These are phyloP conservation scores for Diospyros lotus DNA, from an alignment of 148 eudicot genomes.

Conservation along the genomic window DNA sequence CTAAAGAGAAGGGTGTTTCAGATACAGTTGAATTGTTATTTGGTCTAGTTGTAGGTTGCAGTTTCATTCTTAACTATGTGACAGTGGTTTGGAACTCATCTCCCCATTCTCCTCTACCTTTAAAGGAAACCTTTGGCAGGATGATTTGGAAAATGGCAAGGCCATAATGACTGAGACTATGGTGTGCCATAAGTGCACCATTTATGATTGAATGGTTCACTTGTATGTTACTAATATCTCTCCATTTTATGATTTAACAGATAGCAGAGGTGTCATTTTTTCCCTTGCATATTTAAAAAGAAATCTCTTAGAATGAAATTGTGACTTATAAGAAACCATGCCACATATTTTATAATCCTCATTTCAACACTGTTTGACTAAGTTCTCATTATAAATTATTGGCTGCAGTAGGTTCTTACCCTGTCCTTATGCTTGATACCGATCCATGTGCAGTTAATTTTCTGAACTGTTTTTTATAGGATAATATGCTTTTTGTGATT, in stretches of 20 bases:
- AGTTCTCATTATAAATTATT: not conserved
- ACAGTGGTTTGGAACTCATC: not conserved
- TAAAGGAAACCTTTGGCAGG: not conserved
- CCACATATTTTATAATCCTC: not conserved
- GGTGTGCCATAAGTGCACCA: not conserved
- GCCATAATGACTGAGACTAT: not conserved
- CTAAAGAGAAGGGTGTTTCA: too few relatives aligned
- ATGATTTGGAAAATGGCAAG: not conserved
- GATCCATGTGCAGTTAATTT: slow-evolving; percentile 12
- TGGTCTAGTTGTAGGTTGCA: too few relatives aligned
- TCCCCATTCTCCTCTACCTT: not conserved
- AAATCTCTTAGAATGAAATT: slow-evolving; percentile 5
- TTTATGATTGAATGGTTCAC: not conserved
- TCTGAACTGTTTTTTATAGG: slow-evolving; percentile 1
- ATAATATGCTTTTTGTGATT: not conserved
- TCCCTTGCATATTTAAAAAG: not conserved
- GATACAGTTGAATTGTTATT: too few relatives aligned
- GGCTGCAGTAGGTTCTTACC: not conserved
- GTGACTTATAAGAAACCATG: not conserved
- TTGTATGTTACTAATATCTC: not conserved
- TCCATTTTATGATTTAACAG: not conserved
- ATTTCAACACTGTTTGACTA: not conserved
- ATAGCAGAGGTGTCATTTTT: not conserved
- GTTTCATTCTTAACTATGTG: too few relatives aligned
- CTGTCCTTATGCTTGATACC: not conserved